Conservation (phyloP, 768 basidiomycete species). For the Pisolithus microcarpus region DNA sequence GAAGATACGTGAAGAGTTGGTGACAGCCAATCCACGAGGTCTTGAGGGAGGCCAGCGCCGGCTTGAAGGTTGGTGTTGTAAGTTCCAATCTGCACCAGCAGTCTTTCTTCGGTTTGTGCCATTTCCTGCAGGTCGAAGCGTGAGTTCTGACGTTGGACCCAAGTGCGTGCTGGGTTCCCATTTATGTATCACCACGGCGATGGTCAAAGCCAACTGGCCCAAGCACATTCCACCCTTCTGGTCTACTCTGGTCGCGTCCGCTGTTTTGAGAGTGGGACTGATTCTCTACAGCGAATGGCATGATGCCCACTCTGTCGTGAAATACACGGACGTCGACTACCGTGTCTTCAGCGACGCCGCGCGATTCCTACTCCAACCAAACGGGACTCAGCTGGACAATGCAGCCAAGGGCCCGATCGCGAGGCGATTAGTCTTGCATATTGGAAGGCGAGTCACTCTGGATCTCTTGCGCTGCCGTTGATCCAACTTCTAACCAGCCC, state of each 20-base stretch:
- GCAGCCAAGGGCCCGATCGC: constrained; percentile 56
- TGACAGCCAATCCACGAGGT: constrained; percentile 87
- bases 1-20: constrained; percentile 73
- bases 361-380: constrained; percentile 50
- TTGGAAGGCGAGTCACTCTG: constrained; percentile 70
- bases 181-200: background rate
- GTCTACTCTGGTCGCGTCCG: constrained; percentile 46
- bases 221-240: constrained; percentile 33
- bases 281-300: constrained; percentile 89
- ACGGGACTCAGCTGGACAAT: constrained; percentile 31
- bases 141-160: background rate
- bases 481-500: constrained; percentile 47
- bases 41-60: constrained; percentile 63
- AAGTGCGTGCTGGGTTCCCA: background rate
- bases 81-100: constrained; percentile 75
- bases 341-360: constrained; percentile 93
- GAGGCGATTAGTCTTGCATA: constrained; percentile 27
- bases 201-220: constrained; percentile 6
- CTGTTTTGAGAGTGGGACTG: constrained; percentile 56
- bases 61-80: constrained; percentile 92
- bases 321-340: constrained; percentile 99
- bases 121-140: constrained; percentile 10
- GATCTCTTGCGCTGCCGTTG: background rate
- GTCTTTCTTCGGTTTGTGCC: constrained; percentile 40
- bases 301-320: constrained; percentile 72